Base-by-base conservation (phyloP, 768 basidiomycete species). In the Trametes cinnabarina region DNA sequence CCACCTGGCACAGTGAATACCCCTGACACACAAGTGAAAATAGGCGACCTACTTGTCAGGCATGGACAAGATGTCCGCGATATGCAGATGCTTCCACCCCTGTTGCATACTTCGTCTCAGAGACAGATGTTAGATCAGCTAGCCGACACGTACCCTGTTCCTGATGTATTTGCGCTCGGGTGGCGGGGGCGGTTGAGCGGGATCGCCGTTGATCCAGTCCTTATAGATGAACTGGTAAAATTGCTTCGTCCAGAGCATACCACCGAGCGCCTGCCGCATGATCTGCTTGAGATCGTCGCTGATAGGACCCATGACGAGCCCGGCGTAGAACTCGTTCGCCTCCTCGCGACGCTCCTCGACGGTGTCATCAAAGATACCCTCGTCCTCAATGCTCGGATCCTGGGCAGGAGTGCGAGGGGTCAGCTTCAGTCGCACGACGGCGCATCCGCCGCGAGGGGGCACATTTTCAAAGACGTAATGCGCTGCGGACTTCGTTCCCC, bases 231-330 rank as follows among this genome's bases (percentile, higher is more conserved):
- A 98, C 70, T 90, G 82, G 76, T 98, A 99, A 72, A 86, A 92
- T 68, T 98, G 97, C 76, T 98, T 99, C 44, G 92, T 94, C 96
- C 97, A 98, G 51, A 99, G 75, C 97, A 99, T 98, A 11, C 97
- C 97, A 20, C 86, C 86, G 47, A 99, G 75, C 20, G 95, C 97
- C 74, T 98, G 97, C 61, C 97, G 80, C 92, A 92, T 97, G 64
- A 99, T 90, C 72, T 96, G 95, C 70, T 86, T 87, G 65, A 98
- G 75, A 74, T 99, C 97, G 57, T 97, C 93, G 66, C 84, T 91
- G 68, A 96, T 87, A 14, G 90, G 85, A 3, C 93, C 93, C 63
- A 86, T 80, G 39, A 86, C 85, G 52, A 98, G 79, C 4, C 82
- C 79, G 39, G 80, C 78, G 72, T 98, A 99, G 70, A 99, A 99